These are phyloP conservation scores for Cladophialophora exuberans DNA, from an alignment of 2,329 filamentous ascomycete species.

Conservation along the genomic window DNA sequence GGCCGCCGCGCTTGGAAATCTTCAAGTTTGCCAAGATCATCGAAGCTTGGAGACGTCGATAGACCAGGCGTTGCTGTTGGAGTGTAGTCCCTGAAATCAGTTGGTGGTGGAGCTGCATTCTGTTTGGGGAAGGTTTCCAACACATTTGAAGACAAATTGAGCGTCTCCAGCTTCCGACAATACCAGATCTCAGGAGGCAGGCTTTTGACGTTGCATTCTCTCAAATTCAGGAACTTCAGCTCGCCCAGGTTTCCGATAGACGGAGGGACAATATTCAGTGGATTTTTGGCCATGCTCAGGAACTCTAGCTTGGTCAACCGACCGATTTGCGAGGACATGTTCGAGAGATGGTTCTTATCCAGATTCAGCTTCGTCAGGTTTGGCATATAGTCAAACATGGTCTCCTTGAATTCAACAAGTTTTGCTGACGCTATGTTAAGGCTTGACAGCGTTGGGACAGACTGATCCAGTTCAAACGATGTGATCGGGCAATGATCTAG, in stretches of 20 bases:
- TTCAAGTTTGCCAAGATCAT: slow-evolving; percentile 72
- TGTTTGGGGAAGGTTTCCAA: slow-evolving; percentile 89
- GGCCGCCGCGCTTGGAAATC: slow-evolving; percentile 70
- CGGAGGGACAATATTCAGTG: slow-evolving; percentile 77
- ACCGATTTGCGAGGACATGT: slow-evolving; percentile 82
- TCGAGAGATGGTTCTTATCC: slow-evolving; percentile 95
- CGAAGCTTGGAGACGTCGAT: slow-evolving; percentile 70
- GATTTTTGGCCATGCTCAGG: slow-evolving; percentile 92
- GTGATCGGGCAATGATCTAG: slow-evolving; percentile 96
- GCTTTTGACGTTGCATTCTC: slow-evolving; percentile 89
- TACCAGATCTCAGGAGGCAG: slow-evolving; percentile 96
- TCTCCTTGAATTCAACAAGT: slow-evolving; percentile 82
- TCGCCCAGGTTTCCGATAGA: slow-evolving; percentile 88
- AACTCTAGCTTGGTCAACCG: slow-evolving; percentile 81
- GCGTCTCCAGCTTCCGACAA: slow-evolving; percentile 82
- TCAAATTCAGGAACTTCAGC: slow-evolving; percentile 81
- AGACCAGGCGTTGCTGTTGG: slow-evolving; percentile 53
- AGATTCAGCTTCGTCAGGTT: slow-evolving; percentile 86
- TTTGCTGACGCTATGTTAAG: slow-evolving; percentile 92
- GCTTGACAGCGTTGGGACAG: slow-evolving; percentile 79
- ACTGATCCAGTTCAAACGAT: slow-evolving; percentile 79
- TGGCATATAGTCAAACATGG: slow-evolving; percentile 82
- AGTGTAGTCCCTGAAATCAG: slow-evolving; percentile 55
- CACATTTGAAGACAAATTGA: slow-evolving; percentile 95
- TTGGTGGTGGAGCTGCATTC: slow-evolving; percentile 64